Evolutionary conservation across 1,284 basidiomycete species (phyloP).

Genomic region (Volvariella surrecta): DNA sequence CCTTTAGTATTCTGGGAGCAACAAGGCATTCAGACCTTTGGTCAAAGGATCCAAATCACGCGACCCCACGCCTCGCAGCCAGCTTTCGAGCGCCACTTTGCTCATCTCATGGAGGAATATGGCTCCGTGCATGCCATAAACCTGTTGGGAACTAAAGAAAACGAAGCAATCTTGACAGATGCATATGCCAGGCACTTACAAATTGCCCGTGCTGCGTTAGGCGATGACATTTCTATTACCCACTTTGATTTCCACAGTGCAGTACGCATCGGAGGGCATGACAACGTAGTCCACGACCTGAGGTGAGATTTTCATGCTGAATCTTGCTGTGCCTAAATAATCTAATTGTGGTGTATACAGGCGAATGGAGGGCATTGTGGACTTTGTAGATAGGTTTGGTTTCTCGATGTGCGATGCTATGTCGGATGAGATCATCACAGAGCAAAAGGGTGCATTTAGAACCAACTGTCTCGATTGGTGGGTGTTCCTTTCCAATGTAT

Average conservation of each 20-base stretch:
- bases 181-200: slow-evolving; percentile 78
- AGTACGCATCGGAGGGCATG: slow-evolving; percentile 81
- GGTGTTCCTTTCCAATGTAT: slow-evolving; percentile 14
- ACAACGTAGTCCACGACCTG: slow-evolving; percentile 74
- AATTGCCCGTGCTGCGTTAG: slow-evolving; percentile 46
- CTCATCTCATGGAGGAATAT: slow-evolving; percentile 80
- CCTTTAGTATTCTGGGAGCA: slow-evolving; percentile 94
- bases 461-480: slow-evolving; percentile 96
- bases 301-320: slow-evolving; percentile 30
- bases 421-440: slow-evolving; percentile 63
- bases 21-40: slow-evolving; percentile 85
- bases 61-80: slow-evolving; percentile 94
- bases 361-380: slow-evolving; percentile 49
- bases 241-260: slow-evolving; percentile 93
- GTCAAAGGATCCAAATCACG: slow-evolving; percentile 87
- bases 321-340: no score
- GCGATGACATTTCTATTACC: slow-evolving; percentile 63
- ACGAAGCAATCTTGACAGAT: slow-evolving; percentile 77
- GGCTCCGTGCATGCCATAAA: slow-evolving; percentile 79
- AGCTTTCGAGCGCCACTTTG: slow-evolving; percentile 92
- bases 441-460: slow-evolving; percentile 87
- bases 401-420: slow-evolving; percentile 73
- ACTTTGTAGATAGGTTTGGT: slow-evolving; percentile 75
- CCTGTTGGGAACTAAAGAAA: slow-evolving; percentile 85
- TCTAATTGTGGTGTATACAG: no score